phyloP scores from a whole-genome alignment of 768 basidiomycete genomes.

The Rhizopogon salebrosus region DNA sequence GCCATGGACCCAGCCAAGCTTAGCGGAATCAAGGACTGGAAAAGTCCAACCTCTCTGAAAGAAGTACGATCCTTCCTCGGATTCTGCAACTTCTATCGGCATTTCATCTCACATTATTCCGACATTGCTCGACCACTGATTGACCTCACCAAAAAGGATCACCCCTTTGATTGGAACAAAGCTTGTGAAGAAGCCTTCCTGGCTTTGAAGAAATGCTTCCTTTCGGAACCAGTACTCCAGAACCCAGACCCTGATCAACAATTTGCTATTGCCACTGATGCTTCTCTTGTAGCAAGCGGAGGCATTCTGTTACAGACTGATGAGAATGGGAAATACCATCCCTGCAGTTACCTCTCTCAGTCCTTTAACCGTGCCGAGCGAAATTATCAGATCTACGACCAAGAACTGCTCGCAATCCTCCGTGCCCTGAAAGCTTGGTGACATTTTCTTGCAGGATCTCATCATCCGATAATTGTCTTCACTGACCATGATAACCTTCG shows the following conservation, averaged over 20 bases:
- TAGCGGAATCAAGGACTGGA: too few species aligned
- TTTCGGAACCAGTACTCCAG: background rate
- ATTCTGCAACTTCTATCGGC: conserved; percentile 40
- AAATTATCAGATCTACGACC: conserved; percentile 2
- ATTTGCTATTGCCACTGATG: background rate
- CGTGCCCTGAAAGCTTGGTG: too few species aligned
- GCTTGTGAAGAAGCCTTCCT: conserved; percentile 8
- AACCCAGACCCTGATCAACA: conserved; percentile 3
- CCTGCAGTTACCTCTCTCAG: background rate
- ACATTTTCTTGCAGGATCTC: too few species aligned
- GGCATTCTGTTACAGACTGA: background rate
- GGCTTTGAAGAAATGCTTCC: background rate
- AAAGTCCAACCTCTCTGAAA: conserved; percentile 22
- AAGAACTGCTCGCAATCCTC: too few species aligned
- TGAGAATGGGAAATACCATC: background rate
- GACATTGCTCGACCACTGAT: conserved; percentile 18
- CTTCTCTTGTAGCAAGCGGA: background rate
- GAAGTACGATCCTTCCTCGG: conserved; percentile 38
- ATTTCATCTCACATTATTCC: conserved; percentile 35
- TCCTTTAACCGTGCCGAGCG: background rate
- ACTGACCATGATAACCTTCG: too few species aligned
- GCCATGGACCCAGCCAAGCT: too few species aligned
- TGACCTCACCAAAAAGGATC: background rate
- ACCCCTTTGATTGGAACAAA: conserved; percentile 8
- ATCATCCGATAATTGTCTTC: too few species aligned